Evolutionary conservation across 352 stramenopile species (phyloP).

Genomic region (Pythium pyrilobum): DNA sequence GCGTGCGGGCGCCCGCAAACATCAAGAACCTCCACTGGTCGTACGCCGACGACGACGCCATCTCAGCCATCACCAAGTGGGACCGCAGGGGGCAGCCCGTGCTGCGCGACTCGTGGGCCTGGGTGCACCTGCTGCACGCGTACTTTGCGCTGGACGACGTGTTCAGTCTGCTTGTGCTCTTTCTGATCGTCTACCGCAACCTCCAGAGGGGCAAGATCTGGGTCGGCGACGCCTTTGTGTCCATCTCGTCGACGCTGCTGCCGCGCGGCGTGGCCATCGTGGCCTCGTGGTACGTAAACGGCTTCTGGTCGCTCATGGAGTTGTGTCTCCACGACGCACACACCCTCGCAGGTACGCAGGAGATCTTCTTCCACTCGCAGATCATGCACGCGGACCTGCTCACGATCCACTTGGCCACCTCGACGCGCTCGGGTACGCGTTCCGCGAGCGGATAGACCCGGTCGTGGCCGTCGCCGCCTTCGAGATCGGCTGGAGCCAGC

Average conservation of each 20-base stretch:
- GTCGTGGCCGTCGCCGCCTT: slow-evolving; percentile 1
- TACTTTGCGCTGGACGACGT: slow-evolving; percentile 18
- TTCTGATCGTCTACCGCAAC: slow-evolving; percentile 24
- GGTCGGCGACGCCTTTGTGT: slow-evolving; percentile 14
- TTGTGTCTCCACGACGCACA: slow-evolving; percentile 23
- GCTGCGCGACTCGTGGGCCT: slow-evolving; percentile 36
- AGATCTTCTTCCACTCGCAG: not conserved
- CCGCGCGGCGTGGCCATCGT: slow-evolving; percentile 30
- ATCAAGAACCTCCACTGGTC: slow-evolving; percentile 2
- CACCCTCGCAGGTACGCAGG: not conserved
- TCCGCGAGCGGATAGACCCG: slow-evolving; percentile 11
- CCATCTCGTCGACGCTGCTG: slow-evolving; percentile 24
- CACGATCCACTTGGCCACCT: slow-evolving; percentile 26
- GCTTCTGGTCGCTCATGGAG: slow-evolving; percentile 35
- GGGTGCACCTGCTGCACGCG: slow-evolving; percentile 39
- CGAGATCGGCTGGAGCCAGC: not conserved
- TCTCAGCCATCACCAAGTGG: not conserved
- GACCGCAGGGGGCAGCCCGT: not conserved
- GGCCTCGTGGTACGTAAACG: slow-evolving; percentile 34
- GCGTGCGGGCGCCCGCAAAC: no score
- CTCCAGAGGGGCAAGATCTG: slow-evolving; percentile 4
- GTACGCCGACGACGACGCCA: not conserved
- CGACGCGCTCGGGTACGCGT: not conserved
- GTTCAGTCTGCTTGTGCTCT: not conserved
- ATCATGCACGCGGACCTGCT: slow-evolving; percentile 24